Evolutionary conservation across 176 grass and related monocot species (phyloP).

Genomic region (Musa itinerans): DNA sequence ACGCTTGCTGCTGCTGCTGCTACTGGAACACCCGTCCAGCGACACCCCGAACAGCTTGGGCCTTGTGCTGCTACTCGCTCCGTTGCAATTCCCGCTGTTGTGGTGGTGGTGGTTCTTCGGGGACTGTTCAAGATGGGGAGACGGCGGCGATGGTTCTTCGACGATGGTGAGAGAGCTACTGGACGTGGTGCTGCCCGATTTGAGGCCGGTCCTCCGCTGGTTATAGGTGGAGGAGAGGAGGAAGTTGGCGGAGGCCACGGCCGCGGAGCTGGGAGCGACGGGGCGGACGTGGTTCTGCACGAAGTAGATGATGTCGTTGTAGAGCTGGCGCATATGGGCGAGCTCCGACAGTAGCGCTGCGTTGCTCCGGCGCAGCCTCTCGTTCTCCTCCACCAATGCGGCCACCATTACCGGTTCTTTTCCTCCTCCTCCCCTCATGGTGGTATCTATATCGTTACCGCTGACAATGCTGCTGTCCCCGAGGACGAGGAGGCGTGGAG

Average conservation of each 20-base stretch:
- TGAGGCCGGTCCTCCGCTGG: neutral
- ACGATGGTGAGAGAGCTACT: conserved; percentile 23
- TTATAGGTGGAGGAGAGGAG: conserved; percentile 36
- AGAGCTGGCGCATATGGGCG: conserved; percentile 21
- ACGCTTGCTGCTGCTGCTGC: neutral
- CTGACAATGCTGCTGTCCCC: neutral
- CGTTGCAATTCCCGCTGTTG: conserved; percentile 1
- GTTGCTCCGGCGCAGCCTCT: conserved; percentile 26
- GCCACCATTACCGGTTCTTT: conserved; percentile 13
- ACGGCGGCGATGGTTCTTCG: conserved; percentile 12
- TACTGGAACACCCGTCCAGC: neutral
- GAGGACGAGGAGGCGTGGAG: conserved; percentile 34
- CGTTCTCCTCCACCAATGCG: conserved; percentile 19
- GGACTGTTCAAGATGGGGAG: neutral
- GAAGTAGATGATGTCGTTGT: conserved; percentile 29
- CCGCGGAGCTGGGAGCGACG: conserved; percentile 15
- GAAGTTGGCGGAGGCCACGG: conserved; percentile 19
- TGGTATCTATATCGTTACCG: neutral
- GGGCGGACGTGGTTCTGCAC: conserved; percentile 27
- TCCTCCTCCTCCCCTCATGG: neutral
- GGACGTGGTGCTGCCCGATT: conserved; percentile 25
- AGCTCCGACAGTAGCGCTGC: conserved; percentile 22
- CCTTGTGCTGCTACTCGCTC: conserved; percentile 12
- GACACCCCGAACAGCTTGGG: conserved; percentile 17
- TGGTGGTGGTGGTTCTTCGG: neutral